Evolutionary conservation across 2,329 filamentous ascomycete species (phyloP), one percentile per base, ranked within the genome.

Genomic region (Fusarium citri): DNA sequence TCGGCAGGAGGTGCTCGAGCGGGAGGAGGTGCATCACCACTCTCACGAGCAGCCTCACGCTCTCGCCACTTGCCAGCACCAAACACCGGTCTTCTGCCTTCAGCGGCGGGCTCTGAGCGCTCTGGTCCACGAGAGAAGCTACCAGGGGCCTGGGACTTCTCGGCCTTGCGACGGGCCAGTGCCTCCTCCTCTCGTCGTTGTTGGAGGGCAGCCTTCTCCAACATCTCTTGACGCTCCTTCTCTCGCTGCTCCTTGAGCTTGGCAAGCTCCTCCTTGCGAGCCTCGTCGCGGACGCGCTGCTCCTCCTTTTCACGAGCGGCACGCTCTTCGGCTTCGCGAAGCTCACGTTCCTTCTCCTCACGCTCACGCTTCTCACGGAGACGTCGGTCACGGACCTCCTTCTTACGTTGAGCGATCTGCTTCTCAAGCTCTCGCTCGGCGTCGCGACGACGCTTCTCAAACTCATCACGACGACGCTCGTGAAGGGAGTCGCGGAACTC

Each of bases 371-470:
- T 94, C 87, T 98, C 94, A 59, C 92, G 90, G 59, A 93, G 87
- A 80, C 91, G 91, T 73, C 90, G 89, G 78, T 98, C 95, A 74
- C 92, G 91, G 77, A 92, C 89, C 80, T 98, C 94, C 87, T 94
- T 95, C 83, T 94, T 91, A 76, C 96, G 93, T 71, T 90, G 88
- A 41, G 91, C 88, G 82, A 98, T 97, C 84, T 97, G 94, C 81
- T 92, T 92, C 85, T 98, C 93, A 62, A 98, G 88, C 79, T 99
- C 96, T 71, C 92, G 90, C 85, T 98, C 94, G 31, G 96, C 96
- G 76, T 93, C 91, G 80, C 92, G 94, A 78, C 93, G 93, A 71
- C 94, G 92, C 85, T 92, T 95, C 87, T 98, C 96, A 74, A 98
- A 99, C 81, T 98, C 94, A 75, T 97, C 92, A 78, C 94, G 93